Evolutionary conservation across 2,329 filamentous ascomycete species (phyloP), one percentile per base, ranked within the genome.

Genomic region (Falciphora oryzae): DNA sequence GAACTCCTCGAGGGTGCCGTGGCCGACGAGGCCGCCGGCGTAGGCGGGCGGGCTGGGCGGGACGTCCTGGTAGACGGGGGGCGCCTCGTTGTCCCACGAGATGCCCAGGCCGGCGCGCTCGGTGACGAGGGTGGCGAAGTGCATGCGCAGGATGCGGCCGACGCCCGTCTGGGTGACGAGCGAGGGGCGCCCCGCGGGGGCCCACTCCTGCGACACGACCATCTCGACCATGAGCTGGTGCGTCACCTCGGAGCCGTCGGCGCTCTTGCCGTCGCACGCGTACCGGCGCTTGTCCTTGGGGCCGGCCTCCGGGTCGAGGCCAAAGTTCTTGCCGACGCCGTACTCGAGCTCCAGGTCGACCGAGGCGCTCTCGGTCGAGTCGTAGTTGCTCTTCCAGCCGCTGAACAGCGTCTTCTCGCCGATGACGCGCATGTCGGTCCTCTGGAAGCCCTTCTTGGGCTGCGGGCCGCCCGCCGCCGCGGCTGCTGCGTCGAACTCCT

Each of bases 61-160:
- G 57, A 98, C 93, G 73, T 98, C 92, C 76, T 95, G 90, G 77
- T 99, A 99, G 69, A 96, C 86, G 0, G 94, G 94, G 16, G 94
- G 94, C 72, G 91, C 88, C 80, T 99, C 94, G 77, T 97, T 94
- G 70, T 98, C 94, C 94, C 95, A 99, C 70, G 90, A 92, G 71
- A 99, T 93, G 62, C 94, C 93, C 74, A 97, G 85, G 25, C 94
- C 94, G 27, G 86, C 85, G 66, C 91, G 86, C 78, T 96, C 90
- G 4, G 93, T 97, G 64, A 98, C 83, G 65, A 87, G 81, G 63
- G 95, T 83, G 71, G 85, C 87, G 80, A 97, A 98, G 75, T 96
- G 92, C 85, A 97, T 97, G 69, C 94, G 86, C 66, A 99, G 81
- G 63, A 98, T 94, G 68, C 94, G 87, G 0, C 94, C 95, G 2